Evolutionary conservation across 805 yeast species (phyloP).

Genomic region (Danielia reshetovae): DNA sequence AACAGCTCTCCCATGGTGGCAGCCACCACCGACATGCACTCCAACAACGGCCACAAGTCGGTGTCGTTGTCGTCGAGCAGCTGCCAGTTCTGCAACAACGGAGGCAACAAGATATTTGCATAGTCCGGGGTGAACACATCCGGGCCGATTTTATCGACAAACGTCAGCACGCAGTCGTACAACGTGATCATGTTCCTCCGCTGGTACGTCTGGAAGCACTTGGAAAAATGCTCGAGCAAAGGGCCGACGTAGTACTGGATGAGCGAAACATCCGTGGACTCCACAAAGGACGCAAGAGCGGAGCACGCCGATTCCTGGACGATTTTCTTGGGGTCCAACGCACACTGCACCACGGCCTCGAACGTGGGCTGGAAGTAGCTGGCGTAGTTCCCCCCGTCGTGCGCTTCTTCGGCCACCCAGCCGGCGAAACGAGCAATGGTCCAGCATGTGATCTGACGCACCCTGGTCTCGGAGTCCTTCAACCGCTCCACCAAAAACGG

Average conservation of each 20-base stretch:
- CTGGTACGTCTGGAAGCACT: slow-evolving; percentile 76
- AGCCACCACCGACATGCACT: slow-evolving; percentile 89
- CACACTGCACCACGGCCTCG: slow-evolving; percentile 68
- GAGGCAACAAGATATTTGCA: slow-evolving; percentile 68
- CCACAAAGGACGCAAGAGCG: slow-evolving; percentile 80
- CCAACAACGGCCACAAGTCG: slow-evolving; percentile 87
- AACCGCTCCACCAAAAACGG: slow-evolving; percentile 83
- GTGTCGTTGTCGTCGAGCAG: slow-evolving; percentile 68
- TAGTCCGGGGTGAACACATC: slow-evolving; percentile 53
- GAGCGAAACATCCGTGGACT: slow-evolving; percentile 60
- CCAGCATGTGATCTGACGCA: slow-evolving; percentile 95
- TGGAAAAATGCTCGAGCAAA: slow-evolving; percentile 63
- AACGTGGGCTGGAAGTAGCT: slow-evolving; percentile 73
- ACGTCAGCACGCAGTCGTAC: slow-evolving; percentile 88
- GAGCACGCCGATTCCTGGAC: slow-evolving; percentile 96
- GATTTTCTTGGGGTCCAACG: slow-evolving; percentile 77
- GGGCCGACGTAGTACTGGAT: slow-evolving; percentile 63
- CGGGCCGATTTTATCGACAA: slow-evolving; percentile 71
- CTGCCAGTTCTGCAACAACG: slow-evolving; percentile 80
- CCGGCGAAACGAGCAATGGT: slow-evolving; percentile 79
- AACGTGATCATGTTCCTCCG: slow-evolving; percentile 75
- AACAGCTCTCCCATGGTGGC: slow-evolving; percentile 80
- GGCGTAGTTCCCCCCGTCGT: slow-evolving; percentile 56
- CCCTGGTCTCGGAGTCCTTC: slow-evolving; percentile 72
- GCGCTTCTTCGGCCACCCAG: slow-evolving; percentile 76